These are phyloP conservation scores for Singerocomus rubriflavus DNA, from an alignment of 1,284 basidiomycete genomes.

Conservation along the genomic window DNA sequence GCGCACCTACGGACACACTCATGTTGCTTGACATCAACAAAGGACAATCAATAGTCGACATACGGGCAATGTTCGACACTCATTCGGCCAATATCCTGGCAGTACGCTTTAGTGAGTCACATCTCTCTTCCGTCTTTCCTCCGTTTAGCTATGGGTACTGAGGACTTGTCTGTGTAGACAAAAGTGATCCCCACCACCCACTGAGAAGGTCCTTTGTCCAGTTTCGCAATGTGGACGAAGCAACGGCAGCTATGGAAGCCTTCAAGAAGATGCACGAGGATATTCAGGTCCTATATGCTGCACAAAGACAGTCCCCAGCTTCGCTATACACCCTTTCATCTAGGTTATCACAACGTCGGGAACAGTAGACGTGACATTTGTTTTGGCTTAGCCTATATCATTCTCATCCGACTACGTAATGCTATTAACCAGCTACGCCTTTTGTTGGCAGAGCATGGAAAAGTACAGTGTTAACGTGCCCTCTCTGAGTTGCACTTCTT, in stretches of 20 bases:
- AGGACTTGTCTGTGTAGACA: slow-evolving; percentile 3
- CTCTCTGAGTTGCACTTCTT: background rate
- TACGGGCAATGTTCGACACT: slow-evolving; percentile 20
- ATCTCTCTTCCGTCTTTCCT: background rate
- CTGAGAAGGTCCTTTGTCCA: slow-evolving; percentile 23
- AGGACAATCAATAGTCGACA: slow-evolving; percentile 23
- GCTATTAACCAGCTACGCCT: background rate
- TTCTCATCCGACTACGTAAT: slow-evolving; percentile 1
- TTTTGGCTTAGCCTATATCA: background rate
- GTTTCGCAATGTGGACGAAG: slow-evolving; percentile 20
- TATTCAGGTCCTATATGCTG: slow-evolving; percentile 18
- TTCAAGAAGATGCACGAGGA: slow-evolving; percentile 13
- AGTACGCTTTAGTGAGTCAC: slow-evolving; percentile 27
- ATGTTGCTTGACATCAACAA: slow-evolving; percentile 35
- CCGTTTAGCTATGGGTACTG: background rate
- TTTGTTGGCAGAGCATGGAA: background rate
- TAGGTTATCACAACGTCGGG: slow-evolving; percentile 19
- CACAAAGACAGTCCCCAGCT: slow-evolving; percentile 13
- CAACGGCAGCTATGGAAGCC: slow-evolving; percentile 24
- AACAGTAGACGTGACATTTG: slow-evolving; percentile 3
- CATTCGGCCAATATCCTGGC: slow-evolving; percentile 21
- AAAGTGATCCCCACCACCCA: background rate
- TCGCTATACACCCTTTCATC: slow-evolving; percentile 14
- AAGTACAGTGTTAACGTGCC: slow-evolving; percentile 3
- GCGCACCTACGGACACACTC: slow-evolving; percentile 38